Percentiles rank a stretch among this genome's conserved stretches.
Evolutionary conservation across 2,329 filamentous ascomycete species (phyloP).

Genomic region (Aspergillus viridinutans): DNA sequence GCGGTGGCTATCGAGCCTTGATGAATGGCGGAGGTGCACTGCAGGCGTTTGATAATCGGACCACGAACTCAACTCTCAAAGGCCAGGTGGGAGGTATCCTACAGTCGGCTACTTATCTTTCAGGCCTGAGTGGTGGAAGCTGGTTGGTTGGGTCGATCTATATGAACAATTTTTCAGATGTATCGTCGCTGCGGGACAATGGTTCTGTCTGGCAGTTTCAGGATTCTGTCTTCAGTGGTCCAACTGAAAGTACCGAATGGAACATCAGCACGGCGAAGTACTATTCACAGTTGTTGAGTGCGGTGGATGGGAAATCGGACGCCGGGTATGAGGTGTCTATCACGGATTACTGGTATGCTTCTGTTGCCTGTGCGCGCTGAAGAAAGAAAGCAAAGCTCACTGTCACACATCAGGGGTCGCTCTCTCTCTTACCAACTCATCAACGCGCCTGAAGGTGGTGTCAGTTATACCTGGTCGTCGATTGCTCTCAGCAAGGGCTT

Average conservation of each 20-base stretch:
- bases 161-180: slow-evolving; percentile 71
- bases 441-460: slow-evolving; percentile 68
- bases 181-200: slow-evolving; percentile 41
- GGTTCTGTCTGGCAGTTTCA: slow-evolving; percentile 28
- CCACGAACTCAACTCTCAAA: slow-evolving; percentile 53
- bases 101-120: slow-evolving; percentile 75
- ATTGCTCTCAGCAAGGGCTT: slow-evolving; percentile 61
- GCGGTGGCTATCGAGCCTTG: slow-evolving; percentile 81
- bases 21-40: slow-evolving; percentile 80
- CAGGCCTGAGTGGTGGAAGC: slow-evolving; percentile 76
- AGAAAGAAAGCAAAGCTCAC: not conserved
- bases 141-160: slow-evolving; percentile 82
- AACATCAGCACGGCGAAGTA: slow-evolving; percentile 54
- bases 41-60: slow-evolving; percentile 74
- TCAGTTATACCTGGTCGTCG: slow-evolving; percentile 74
- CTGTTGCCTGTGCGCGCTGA: not conserved
- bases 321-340: slow-evolving; percentile 68
- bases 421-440: slow-evolving; percentile 78
- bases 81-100: slow-evolving; percentile 77
- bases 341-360: slow-evolving; percentile 75
- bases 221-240: slow-evolving; percentile 47
- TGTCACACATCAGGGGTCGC: slow-evolving; percentile 50
- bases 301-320: slow-evolving; percentile 58
- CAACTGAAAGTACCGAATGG: slow-evolving; percentile 33
- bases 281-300: slow-evolving; percentile 55